phyloP scores from a whole-genome alignment of 2,329 filamentous ascomycete species.

The Colletotrichum agaves region DNA sequence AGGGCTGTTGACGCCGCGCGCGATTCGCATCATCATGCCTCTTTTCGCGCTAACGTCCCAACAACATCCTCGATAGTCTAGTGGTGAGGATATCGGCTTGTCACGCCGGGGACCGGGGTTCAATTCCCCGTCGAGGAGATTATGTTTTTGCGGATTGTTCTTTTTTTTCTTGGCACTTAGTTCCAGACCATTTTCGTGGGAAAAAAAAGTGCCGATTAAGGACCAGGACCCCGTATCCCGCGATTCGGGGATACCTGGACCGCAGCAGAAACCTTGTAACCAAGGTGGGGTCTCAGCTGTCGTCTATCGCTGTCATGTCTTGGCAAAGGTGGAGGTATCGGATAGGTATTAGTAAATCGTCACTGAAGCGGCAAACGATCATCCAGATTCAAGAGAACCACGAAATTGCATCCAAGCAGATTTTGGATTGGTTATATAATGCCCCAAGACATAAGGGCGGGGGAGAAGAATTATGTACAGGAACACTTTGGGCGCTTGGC shows the following conservation, averaged over 20 bases:
- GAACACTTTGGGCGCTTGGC: constrained; percentile 9
- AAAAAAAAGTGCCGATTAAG: background rate
- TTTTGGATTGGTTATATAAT: constrained; percentile 13
- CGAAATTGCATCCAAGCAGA: constrained; percentile 6
- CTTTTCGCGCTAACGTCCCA: no score
- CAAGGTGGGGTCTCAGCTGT: background rate
- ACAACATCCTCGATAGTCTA: constrained; percentile 33
- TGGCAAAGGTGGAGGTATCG: background rate
- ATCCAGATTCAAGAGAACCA: background rate
- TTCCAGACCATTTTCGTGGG: no score
- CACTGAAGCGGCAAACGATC: background rate
- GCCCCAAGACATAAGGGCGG: background rate
- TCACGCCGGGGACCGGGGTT: constrained; percentile 37
- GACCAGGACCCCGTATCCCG: background rate
- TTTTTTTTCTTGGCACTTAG: background rate
- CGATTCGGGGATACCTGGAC: background rate
- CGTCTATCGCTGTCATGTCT: background rate
- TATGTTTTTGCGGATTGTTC: background rate
- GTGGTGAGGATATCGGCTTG: constrained; percentile 37
- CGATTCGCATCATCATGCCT: no score
- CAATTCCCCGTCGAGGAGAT: constrained; percentile 35
- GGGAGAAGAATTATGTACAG: constrained; percentile 28
- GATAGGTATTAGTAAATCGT: no score
- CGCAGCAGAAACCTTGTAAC: background rate
- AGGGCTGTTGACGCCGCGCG: no score